Evolutionary conservation across 164 flowering plant species (phyloP).

Genomic region (Cinnamomum micranthum): DNA sequence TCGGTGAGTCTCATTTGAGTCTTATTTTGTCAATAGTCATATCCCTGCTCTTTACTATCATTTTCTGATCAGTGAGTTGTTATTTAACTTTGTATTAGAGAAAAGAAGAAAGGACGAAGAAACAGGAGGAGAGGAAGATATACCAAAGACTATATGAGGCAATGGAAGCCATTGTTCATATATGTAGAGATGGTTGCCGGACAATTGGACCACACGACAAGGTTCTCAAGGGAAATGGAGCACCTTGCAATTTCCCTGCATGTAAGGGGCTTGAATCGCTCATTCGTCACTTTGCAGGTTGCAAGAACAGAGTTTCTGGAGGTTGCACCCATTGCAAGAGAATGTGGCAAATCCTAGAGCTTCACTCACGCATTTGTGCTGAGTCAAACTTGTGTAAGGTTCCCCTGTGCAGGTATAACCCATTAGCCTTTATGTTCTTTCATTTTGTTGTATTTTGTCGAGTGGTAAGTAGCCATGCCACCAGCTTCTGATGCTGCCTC

Average conservation of each 20-base stretch:
- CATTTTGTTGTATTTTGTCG: background rate
- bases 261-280: conserved; percentile 83
- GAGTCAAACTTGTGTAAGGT: conserved; percentile 55
- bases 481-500: background rate
- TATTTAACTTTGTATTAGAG: conserved; percentile 28
- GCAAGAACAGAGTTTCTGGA: conserved; percentile 71
- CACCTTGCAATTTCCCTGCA: conserved; percentile 59
- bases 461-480: background rate
- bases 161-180: conserved; percentile 93
- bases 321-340: conserved; percentile 90
- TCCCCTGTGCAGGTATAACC: conserved; percentile 70
- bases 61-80: conserved; percentile 3
- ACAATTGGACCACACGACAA: conserved; percentile 91
- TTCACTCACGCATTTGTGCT: conserved; percentile 61
- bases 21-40: background rate
- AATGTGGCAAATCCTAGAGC: conserved; percentile 93
- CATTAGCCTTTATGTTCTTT: background rate
- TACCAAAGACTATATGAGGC: conserved; percentile 72
- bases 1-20: conserved; percentile 31
- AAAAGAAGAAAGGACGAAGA: conserved; percentile 47
- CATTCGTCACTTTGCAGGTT: conserved; percentile 79
- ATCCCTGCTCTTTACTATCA: background rate
- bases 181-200: conserved; percentile 80
- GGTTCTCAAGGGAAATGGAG: conserved; percentile 37
- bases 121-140: conserved; percentile 49